phyloP scores from a whole-genome alignment of 75 land plant genomes.

The Pinus albicaulis region DNA sequence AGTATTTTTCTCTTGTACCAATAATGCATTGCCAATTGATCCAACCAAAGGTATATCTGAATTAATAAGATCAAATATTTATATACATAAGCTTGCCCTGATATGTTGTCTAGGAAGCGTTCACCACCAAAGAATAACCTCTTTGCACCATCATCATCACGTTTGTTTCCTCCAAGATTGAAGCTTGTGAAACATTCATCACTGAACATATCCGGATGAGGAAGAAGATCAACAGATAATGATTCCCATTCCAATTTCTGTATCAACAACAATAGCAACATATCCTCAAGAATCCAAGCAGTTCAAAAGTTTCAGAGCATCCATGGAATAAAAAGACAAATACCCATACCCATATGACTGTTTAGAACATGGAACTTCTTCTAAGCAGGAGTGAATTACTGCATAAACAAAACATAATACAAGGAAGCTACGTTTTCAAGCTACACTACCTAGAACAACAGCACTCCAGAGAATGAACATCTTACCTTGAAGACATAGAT shows the following conservation, averaged over 20 bases:
- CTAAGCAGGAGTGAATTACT: too few species aligned
- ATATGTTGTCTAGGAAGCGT: conserved; percentile 93
- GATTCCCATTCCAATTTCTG: conserved; percentile 99
- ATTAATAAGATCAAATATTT: background rate
- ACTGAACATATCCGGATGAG: conserved; percentile 98
- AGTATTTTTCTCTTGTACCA: background rate
- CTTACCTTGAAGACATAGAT: conserved; percentile 96
- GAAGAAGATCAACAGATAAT: conserved; percentile 91
- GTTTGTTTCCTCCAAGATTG: conserved; percentile 29
- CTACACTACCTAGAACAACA: background rate
- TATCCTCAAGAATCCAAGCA: background rate
- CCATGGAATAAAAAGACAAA: background rate
- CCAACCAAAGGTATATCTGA: background rate
- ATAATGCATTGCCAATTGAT: background rate
- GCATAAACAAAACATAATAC: too few species aligned
- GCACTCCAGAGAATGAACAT: background rate
- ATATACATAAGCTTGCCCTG: conserved; percentile 92
- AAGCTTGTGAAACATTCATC: conserved; percentile 50
- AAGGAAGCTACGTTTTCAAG: background rate
- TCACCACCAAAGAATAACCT: conserved; percentile 97
- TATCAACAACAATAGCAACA: background rate
- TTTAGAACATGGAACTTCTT: background rate
- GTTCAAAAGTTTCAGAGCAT: background rate
- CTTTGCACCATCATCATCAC: conserved; percentile 96
- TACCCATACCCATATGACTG: background rate